Evolutionary conservation across 1,139 yeast genomes (phyloP), one percentile per base, ranked within the genome.

Genomic region (Candida tunisiensis): DNA sequence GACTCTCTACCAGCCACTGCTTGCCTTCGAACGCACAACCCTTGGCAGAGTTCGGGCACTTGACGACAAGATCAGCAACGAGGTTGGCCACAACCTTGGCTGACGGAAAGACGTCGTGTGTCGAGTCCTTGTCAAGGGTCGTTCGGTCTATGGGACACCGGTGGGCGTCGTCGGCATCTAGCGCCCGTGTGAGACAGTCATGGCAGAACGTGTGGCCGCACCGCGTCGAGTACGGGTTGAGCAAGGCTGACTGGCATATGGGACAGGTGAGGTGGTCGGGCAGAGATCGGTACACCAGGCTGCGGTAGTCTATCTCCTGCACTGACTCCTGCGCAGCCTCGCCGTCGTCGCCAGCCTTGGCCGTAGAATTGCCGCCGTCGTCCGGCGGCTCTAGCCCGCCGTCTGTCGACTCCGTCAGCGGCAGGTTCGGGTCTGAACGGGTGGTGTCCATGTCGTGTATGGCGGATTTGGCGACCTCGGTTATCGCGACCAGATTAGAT

Each of bases 91-190:
- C 55, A 10, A 74, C 49, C 11, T 70, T 59, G 1, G 83, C 79
- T 0, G 82, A 65, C 4, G 78, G 74, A 31, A 57, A 62, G 16
- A 73, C 46, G 34, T 66, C 72, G 30, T 61, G 58, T 11, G 29
- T 30, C 15, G 30, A 31, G 7, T 33, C 24, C 21, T 44, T 36
- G 34, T 55, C 45, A 6, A 70, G 37, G 2, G 65, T 62, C 2
- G 67, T 67, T 27, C 83, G 51, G 49, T 74, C 83, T 17, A 74
- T 53, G 0, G 83, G 82, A 44, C 83, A 74, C 26, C 56, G 53
- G n/a, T 24, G n/a, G 7, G 8, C 15, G 19, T 13, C 19, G 17
- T 19, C 28, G 7, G 10, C 16, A 3, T 29, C 24, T 6, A 27
- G 18, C 9, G 28, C 29, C 16, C 24, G 29, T 9, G 32, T 27